These are phyloP conservation scores for Firmiana major DNA, from an alignment of 345 rosid genomes.

Conservation along the genomic window DNA sequence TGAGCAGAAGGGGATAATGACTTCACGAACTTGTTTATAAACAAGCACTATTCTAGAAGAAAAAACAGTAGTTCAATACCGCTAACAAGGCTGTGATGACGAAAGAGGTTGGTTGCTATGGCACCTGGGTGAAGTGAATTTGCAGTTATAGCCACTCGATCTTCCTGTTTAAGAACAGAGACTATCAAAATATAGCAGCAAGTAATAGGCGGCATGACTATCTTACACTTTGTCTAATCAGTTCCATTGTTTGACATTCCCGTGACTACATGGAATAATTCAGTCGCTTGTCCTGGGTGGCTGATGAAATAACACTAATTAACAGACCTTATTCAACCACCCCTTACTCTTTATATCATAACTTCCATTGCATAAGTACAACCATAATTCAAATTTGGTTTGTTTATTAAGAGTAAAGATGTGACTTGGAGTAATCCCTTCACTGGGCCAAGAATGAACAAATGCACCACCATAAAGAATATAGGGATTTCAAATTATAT, in stretches of 20 bases:
- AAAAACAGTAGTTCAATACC: conserved; percentile 26
- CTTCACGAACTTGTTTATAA: not conserved
- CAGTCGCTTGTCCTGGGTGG: not conserved
- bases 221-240: not conserved
- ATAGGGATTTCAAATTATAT: not conserved
- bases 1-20: not conserved
- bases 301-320: not conserved
- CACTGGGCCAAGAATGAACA: not conserved
- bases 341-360: not conserved
- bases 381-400: no score
- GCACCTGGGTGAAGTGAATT: conserved; percentile 77
- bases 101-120: conserved; percentile 52
- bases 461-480: not conserved
- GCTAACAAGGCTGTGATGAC: conserved; percentile 29
- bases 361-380: not conserved
- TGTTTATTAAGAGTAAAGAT: not conserved
- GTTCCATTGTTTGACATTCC: not conserved
- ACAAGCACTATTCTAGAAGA: not conserved
- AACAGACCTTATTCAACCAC: not conserved
- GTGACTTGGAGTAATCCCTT: not conserved
- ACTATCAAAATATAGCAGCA: not conserved
- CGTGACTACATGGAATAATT: not conserved
- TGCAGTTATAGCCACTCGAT: conserved; percentile 48
- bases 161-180: conserved; percentile 44
- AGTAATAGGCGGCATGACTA: not conserved